Evolutionary conservation across 345 rosid genomes (phyloP).

Genomic region (Citrus medica): DNA sequence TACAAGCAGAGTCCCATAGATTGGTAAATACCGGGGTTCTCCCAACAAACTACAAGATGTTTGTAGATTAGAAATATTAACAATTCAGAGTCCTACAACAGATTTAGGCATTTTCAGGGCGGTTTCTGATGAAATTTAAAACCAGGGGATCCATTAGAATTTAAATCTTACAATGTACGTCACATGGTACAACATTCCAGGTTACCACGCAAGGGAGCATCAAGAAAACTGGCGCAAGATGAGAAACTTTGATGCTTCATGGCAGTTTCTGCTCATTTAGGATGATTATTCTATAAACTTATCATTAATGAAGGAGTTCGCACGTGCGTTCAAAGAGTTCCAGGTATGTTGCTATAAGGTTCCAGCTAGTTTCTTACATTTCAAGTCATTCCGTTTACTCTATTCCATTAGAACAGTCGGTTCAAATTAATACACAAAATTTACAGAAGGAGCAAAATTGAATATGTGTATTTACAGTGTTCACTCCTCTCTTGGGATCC

Average conservation of each 20-base stretch:
- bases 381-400: conserved; percentile 2
- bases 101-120: not conserved
- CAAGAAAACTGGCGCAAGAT: not conserved
- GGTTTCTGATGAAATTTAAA: not conserved
- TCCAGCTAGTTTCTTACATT: conserved; percentile 27
- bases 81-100: not conserved
- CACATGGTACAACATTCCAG: not conserved
- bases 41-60: not conserved
- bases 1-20: too few species aligned
- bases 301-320: conserved; percentile 1
- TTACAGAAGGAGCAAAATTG: conserved; percentile 13
- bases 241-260: conserved; percentile 17
- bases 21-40: not conserved
- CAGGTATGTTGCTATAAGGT: conserved; percentile 21
- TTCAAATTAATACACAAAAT: conserved; percentile 19
- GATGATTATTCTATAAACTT: not conserved
- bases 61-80: not conserved
- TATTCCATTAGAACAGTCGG: conserved; percentile 9
- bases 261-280: conserved; percentile 14
- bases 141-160: not conserved
- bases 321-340: conserved; percentile 28
- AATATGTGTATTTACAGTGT: conserved; percentile 21
- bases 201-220: too few species aligned
- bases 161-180: not conserved
- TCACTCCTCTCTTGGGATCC: conserved; percentile 93